Conservation (phyloP, 345 rosid genomes). For the Syzygium grande region DNA sequence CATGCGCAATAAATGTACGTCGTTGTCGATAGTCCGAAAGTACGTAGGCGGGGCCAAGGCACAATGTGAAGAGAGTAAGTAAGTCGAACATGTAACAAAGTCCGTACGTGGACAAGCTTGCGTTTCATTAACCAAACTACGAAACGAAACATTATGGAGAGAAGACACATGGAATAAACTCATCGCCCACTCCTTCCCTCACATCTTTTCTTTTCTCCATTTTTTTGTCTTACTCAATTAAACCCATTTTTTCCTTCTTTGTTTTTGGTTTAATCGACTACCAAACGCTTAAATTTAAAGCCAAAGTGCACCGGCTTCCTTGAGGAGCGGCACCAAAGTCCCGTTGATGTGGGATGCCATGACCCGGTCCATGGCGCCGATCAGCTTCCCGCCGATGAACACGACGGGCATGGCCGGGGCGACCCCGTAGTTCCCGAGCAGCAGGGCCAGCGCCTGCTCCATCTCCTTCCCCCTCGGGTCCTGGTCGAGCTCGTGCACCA, state of each 20-base stretch:
- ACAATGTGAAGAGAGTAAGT: background rate
- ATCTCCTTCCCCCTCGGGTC: conserved; percentile 54
- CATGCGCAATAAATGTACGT: background rate
- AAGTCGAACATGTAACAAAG: background rate
- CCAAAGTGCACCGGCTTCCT: conserved; percentile 79
- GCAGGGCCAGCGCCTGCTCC: conserved; percentile 30
- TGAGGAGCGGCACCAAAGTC: conserved; percentile 53
- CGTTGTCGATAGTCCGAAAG: background rate
- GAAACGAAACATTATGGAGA: background rate
- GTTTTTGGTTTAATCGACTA: background rate
- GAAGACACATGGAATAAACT: background rate
- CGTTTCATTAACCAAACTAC: background rate
- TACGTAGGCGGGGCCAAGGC: background rate
- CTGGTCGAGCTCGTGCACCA: conserved; percentile 49
- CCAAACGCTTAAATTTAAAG: conserved; percentile 15
- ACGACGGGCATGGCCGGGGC: conserved; percentile 35
- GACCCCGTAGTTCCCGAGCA: conserved; percentile 13
- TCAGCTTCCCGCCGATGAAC: conserved; percentile 57
- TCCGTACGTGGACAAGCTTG: background rate
- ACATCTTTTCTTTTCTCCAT: background rate
- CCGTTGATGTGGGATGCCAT: conserved; percentile 66
- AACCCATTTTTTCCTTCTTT: too few species aligned
- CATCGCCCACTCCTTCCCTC: background rate
- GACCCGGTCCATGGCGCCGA: conserved; percentile 59
- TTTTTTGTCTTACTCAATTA: background rate